Evolutionary conservation across 2,329 filamentous ascomycete species (phyloP), one percentile per base, ranked within the genome.

Genomic region (Diplocarpon rosae): DNA sequence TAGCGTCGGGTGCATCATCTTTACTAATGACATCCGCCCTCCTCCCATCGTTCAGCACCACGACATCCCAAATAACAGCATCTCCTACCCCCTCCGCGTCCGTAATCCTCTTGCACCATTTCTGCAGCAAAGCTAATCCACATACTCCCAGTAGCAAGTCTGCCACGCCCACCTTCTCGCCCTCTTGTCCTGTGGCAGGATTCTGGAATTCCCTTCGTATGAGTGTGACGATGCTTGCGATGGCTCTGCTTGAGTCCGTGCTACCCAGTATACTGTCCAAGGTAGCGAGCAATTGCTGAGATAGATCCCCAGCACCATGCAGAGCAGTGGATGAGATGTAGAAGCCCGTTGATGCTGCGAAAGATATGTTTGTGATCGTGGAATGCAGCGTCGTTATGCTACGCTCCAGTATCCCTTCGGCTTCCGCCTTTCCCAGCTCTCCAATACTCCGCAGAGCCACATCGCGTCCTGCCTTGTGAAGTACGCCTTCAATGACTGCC

Each of bases 171-270:
- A 83, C 75, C 37, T 66, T 70, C 56, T 82, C 78, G 8, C 75
- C 75, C 37, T 70, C 66, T 2, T 67, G 64, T 5, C 76, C 77
- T 0, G 76, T 80, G 8, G 73, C 70, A 0, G 78, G 76, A 46
- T 80, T 78, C 42, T 73, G 71, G 47, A 83, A 80, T 59, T 83
- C 79, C 46, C 76, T 70, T 27, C 76, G 70, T 37, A 83, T 72
- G 28, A 83, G 64, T 1, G 74, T 74, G 51, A 83, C 71, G 55
- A 83, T 82, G 57, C 76, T 78, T 2, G 78, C 76, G 47, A 83
- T 79, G 10, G 79, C 78, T 33, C 78, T 66, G 1, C 78, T 82
- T 2, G 78, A 80, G 58, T 83, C 79, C n/a, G 79, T 83, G 2
- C 76, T 79, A 12, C 79, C 79, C 24, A 83, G 73, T 32, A 82